Base-by-base conservation (phyloP, 2,329 filamentous ascomycete species). In the Cordyceps militaris region DNA sequence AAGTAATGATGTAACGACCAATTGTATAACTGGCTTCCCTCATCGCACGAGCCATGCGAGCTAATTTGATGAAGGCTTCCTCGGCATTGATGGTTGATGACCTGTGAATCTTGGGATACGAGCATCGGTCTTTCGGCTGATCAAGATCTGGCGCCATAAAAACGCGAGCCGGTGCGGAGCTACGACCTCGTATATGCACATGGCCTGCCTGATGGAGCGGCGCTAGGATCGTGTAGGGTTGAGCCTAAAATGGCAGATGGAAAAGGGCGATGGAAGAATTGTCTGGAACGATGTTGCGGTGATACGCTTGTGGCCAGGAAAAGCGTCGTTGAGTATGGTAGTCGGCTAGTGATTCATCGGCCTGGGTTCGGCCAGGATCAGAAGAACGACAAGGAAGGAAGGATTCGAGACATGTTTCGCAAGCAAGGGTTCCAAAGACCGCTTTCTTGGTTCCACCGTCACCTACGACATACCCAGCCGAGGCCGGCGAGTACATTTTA, bases 151-250 rank as follows among this genome's bases (percentile, higher is more conserved):
- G 57, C 13, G 50, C 50, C 43, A 55, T 56, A 38, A 47, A 48
- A 56, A 21, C 10, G 23, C 32, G 19, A 32, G 34, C 23, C 21
- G 8, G 11, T 47, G 57, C 57, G 50, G 57, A 59, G 56, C 30
- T 24, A 13, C 50, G n/a, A 10, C 38, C 60, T 62, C 60, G 61
- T 63, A 61, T 62, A 62, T 63, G 61, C 59, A 55, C 43, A 21
- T 52, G 52, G 14, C 13, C 28, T 23, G 30, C 53, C 30, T 38
- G 43, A 58, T 44, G 28, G 26, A 44, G 49, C 38, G 24, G 32
- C 34, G 43, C 51, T 48, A 54, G 16, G 32, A 59, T 59, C 49
- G 48, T 21, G 24, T 9, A 26, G 16, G 23, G 6, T 23, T 4
- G 16, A 38, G 30, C 9, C 13, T 24, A 46, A 13, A 36, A 38